Percentiles rank a stretch among this genome's conserved stretches.
These are phyloP conservation scores for Barnettozyma wickerhamii DNA, from an alignment of 805 yeast species.

Conservation along the genomic window DNA sequence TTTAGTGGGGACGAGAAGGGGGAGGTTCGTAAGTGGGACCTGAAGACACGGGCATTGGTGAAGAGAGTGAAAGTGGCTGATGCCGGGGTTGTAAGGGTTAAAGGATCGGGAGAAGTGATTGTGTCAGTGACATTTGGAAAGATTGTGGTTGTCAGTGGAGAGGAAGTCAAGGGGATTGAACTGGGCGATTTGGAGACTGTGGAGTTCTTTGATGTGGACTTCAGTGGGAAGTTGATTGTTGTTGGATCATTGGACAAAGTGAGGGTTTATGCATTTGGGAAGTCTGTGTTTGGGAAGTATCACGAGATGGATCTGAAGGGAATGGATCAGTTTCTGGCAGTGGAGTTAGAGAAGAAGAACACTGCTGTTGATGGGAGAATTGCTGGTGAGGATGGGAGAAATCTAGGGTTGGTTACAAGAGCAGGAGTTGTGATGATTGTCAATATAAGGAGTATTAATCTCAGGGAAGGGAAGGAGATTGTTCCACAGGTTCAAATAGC, in stretches of 20 bases:
- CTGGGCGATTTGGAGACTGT: conserved; percentile 2
- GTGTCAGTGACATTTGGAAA: conserved; percentile 9
- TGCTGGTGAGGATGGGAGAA: conserved; percentile 27
- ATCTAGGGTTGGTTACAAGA: conserved; percentile 17
- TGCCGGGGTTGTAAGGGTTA: conserved; percentile 6
- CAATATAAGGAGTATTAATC: conserved; percentile 15
- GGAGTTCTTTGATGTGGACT: conserved; percentile 22
- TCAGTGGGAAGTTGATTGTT: conserved; percentile 17
- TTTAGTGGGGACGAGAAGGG: conserved; percentile 24
- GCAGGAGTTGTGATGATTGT: conserved; percentile 12
- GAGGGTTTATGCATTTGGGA: conserved; percentile 12
- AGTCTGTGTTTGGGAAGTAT: conserved; percentile 11
- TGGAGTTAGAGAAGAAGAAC: conserved; percentile 16
- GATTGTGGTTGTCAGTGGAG: conserved; percentile 9
- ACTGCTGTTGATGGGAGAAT: conserved; percentile 3
- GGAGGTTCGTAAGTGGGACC: conserved; percentile 13
- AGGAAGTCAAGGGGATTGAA: conserved; percentile 1
- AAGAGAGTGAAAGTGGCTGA: conserved; percentile 8
- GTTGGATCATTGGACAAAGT: conserved; percentile 9
- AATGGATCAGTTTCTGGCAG: conserved; percentile 9
- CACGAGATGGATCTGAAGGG: conserved; percentile 2
- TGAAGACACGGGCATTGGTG: conserved; percentile 10
- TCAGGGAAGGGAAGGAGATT: not conserved
- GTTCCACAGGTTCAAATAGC: conserved; percentile 1
- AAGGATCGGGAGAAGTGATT: conserved; percentile 10